Conservation (phyloP, 495 filamentous ascomycete genomes). For the Annulohypoxylon maeteangense region DNA sequence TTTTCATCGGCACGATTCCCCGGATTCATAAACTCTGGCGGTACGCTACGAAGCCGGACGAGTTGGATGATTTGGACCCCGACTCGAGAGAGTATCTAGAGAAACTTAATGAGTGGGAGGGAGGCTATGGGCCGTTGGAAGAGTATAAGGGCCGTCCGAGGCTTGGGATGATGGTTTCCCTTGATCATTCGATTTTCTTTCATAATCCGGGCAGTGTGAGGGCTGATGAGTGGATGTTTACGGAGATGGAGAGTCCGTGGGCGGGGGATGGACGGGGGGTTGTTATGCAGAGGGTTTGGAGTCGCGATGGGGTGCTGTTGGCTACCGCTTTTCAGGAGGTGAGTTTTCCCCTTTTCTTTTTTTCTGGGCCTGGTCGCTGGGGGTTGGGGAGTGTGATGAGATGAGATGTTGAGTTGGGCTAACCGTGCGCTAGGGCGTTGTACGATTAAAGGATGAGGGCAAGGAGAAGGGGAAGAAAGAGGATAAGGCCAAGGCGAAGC, state of each 20-base stretch:
- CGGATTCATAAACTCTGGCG: constrained; percentile 79
- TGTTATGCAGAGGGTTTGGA: constrained; percentile 88
- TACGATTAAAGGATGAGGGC: constrained; percentile 59
- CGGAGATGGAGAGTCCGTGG: constrained; percentile 95
- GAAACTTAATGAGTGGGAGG: constrained; percentile 56
- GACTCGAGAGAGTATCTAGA: constrained; percentile 44
- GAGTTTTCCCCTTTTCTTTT: constrained; percentile 33
- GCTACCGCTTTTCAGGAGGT: constrained; percentile 89
- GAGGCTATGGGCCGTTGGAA: not conserved
- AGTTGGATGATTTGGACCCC: constrained; percentile 47
- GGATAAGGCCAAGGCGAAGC: not conserved
- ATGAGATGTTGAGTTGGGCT: no score
- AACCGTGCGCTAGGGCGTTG: constrained; percentile 58
- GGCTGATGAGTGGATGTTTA: constrained; percentile 94
- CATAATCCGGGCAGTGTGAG: constrained; percentile 81
- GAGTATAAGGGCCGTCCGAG: constrained; percentile 53
- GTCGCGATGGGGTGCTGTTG: constrained; percentile 81
- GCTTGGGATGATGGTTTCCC: constrained; percentile 94
- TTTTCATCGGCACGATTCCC: constrained; percentile 89
- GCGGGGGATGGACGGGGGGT: constrained; percentile 87
- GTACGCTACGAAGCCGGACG: constrained; percentile 56
- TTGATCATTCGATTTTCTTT: constrained; percentile 89
- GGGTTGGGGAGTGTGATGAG: not conserved
- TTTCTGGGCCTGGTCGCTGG: constrained; percentile 22
- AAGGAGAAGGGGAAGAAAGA: constrained; percentile 36